Base-by-base conservation (phyloP, 805 yeast genomes). In the Kuraishia hungarica region DNA sequence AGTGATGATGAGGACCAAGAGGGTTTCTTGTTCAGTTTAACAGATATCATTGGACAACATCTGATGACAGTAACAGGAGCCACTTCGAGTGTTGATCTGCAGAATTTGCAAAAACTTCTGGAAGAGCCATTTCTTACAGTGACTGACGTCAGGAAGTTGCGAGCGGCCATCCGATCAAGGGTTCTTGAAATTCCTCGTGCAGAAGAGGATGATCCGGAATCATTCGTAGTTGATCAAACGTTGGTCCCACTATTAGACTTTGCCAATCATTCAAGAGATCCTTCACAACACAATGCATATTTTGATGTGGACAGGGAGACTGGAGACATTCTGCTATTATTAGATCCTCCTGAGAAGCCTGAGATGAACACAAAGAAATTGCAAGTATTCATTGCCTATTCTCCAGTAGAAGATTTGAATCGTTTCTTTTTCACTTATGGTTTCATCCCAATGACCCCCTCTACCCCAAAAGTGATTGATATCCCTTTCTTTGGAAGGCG, bases 161-260 rank as follows among this genome's bases (percentile, higher is more conserved):
- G 59, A 3, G 57, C 78, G 23, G 83, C 86, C 0, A 74, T 86
- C 0, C 68, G 76, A 39, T 83, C 89, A 0, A 71, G 93, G 55
- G 77, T 80, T 0, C 69, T 86, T 51, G 91, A 86, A 62, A 84
- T 86, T 2, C 92, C 93, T 70, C 73, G 61, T n/a, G 67, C 61
- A n/a, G 58, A 59, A 1, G 60, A 60, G 8, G 56, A 43, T 10
- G 56, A 53, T 1, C 58, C 61, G 6, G 77, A 72, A 13, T 80
- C 76, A 50, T 83, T 72, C 58, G 61, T 65, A 3, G 78, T 79
- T 4, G 77, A 79, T 52, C 74, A 83, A 0, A 78, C 88, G 0
- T 64, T 86, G 54, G 88, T 86, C 0, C 91, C 93, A 0, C 57
- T 83, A 1, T 61, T 86, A 29, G 93, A 86, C 65, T 86, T 80